Evolutionary conservation across 768 basidiomycete species (phyloP).

Genomic region (Tulasnella sp.): DNA sequence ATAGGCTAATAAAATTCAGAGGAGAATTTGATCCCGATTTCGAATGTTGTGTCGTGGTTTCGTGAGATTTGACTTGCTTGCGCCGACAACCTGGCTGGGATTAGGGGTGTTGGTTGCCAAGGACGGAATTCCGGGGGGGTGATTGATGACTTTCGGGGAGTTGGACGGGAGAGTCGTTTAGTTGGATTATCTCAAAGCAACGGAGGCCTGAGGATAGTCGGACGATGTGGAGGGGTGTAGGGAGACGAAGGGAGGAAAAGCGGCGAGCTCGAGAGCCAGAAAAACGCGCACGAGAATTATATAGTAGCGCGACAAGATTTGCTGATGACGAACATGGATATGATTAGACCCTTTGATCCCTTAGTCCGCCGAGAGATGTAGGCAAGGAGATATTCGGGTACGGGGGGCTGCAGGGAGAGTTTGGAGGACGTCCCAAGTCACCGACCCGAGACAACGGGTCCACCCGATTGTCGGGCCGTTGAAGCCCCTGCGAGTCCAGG

Average conservation of each 20-base stretch:
- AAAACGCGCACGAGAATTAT: not conserved
- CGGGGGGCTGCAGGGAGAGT: not conserved
- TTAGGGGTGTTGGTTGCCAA: not conserved
- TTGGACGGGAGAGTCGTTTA: not conserved
- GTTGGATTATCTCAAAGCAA: not conserved
- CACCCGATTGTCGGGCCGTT: not conserved
- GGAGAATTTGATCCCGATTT: not conserved
- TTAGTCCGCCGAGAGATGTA: conserved; percentile 5
- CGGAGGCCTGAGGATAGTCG: not conserved
- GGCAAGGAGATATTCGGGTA: not conserved
- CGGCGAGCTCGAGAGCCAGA: not conserved
- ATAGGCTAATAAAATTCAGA: not conserved
- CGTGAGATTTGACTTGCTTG: conserved; percentile 5
- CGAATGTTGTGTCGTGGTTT: not conserved
- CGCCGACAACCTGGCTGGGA: not conserved
- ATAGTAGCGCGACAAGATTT: not conserved
- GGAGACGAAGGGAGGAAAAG: not conserved
- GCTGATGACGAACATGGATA: not conserved
- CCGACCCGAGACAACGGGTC: not conserved
- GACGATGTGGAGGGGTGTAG: not conserved
- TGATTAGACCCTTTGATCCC: not conserved
- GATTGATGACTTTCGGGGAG: not conserved
- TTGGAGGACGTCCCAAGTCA: not conserved
- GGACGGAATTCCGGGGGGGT: not conserved
- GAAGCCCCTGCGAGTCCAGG: not conserved